These are phyloP conservation scores for Auricularia heimuer DNA, from an alignment of 768 basidiomycete genomes.

Conservation along the genomic window DNA sequence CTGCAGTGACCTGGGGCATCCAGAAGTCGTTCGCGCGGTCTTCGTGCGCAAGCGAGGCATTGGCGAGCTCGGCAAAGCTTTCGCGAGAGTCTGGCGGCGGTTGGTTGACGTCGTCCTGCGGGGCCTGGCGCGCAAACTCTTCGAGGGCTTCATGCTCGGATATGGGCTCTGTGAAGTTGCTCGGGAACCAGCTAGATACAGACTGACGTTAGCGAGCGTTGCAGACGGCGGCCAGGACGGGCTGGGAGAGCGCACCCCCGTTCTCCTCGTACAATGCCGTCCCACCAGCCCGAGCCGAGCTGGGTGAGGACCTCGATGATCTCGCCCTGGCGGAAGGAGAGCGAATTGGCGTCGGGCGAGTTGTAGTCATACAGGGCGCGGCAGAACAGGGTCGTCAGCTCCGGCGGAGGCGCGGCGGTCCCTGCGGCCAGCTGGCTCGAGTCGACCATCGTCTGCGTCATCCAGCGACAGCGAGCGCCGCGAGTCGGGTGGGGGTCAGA, in stretches of 20 bases:
- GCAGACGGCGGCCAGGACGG: neutral
- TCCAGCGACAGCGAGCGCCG: neutral
- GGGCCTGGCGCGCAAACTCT: slow-evolving; percentile 28
- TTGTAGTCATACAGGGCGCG: slow-evolving; percentile 87
- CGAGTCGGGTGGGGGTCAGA: neutral
- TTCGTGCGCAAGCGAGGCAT: slow-evolving; percentile 44
- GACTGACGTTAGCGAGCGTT: neutral
- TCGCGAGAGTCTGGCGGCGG: slow-evolving; percentile 27
- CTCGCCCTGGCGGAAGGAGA: slow-evolving; percentile 79
- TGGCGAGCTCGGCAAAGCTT: slow-evolving; percentile 36
- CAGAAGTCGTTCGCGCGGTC: slow-evolving; percentile 60
- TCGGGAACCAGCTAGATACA: slow-evolving; percentile 66
- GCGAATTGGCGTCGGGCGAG: slow-evolving; percentile 77
- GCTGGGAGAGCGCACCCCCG: slow-evolving; percentile 39
- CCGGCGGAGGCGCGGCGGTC: neutral
- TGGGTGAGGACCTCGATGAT: slow-evolving; percentile 89
- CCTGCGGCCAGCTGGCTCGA: too few species aligned
- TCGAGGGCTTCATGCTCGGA: slow-evolving; percentile 70
- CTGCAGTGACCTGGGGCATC: slow-evolving; percentile 76
- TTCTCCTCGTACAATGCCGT: slow-evolving; percentile 80
- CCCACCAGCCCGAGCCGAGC: slow-evolving; percentile 97
- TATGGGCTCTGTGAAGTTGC: slow-evolving; percentile 81
- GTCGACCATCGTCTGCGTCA: neutral
- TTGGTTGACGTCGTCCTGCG: slow-evolving; percentile 32
- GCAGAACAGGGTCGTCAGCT: slow-evolving; percentile 58